phyloP scores from a whole-genome alignment of 306 rosid genomes.

The Hippophae gyantsensis region DNA sequence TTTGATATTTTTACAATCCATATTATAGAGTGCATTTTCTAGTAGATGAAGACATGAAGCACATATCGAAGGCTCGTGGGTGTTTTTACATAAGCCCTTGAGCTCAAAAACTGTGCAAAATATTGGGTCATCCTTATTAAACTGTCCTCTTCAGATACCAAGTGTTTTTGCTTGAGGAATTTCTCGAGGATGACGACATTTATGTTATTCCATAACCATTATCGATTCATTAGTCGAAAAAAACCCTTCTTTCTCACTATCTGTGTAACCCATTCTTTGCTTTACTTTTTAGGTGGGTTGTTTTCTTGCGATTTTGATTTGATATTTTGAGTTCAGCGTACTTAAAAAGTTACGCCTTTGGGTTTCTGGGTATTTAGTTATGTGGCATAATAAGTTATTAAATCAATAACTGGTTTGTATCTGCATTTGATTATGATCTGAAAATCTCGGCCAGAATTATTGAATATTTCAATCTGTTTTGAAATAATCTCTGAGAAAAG shows the following conservation, averaged over 20 bases:
- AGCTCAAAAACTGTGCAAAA: constrained; percentile 75
- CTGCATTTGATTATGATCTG: too few species aligned
- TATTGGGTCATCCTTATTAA: constrained; percentile 19
- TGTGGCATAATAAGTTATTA: neutral
- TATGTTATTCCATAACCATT: constrained; percentile 18
- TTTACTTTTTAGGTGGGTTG: neutral
- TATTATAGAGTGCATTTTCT: neutral
- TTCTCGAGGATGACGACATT: constrained; percentile 22
- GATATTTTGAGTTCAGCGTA: neutral
- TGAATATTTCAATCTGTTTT: too few species aligned
- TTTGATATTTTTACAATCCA: neutral
- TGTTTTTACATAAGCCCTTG: constrained; percentile 20
- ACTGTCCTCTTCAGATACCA: constrained; percentile 22
- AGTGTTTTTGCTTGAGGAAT: constrained; percentile 22
- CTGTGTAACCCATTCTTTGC: neutral
- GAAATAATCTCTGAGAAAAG: too few species aligned
- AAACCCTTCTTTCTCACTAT: neutral
- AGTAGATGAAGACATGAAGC: constrained; percentile 13
- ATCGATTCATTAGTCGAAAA: neutral
- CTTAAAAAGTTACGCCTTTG: neutral
- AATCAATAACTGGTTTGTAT: too few species aligned
- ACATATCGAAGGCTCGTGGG: constrained; percentile 79
- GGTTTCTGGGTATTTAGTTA: neutral
- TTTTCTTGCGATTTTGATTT: neutral
- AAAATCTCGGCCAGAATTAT: too few species aligned